These are phyloP conservation scores for Sugiyamaella lignohabitans DNA, from an alignment of 805 yeast species.

Conservation along the genomic window DNA sequence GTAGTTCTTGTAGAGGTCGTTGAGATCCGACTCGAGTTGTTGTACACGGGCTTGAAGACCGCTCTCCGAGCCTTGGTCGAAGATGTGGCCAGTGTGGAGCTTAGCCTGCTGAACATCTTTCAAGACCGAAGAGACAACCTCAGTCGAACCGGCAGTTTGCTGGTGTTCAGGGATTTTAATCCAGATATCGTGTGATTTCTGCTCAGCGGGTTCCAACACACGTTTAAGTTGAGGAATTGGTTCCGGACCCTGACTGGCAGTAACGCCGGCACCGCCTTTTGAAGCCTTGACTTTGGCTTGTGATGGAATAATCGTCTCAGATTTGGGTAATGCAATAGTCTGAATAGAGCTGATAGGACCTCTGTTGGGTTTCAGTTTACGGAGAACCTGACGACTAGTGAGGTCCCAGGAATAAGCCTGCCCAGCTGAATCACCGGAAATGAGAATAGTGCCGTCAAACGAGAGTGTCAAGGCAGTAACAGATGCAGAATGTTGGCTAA, in stretches of 20 bases:
- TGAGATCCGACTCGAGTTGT: slow-evolving; percentile 17
- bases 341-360: slow-evolving; percentile 22
- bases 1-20: slow-evolving; percentile 15
- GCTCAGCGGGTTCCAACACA: slow-evolving; percentile 15
- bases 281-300: slow-evolving; percentile 5
- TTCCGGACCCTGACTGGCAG: slow-evolving; percentile 2
- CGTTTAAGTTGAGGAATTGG: slow-evolving; percentile 27
- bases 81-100: slow-evolving; percentile 7
- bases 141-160: neutral
- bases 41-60: slow-evolving; percentile 14
- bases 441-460: slow-evolving; percentile 65
- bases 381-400: slow-evolving; percentile 31
- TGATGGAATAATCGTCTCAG: neutral
- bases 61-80: slow-evolving; percentile 10
- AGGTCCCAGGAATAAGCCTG: slow-evolving; percentile 59
- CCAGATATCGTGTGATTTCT: slow-evolving; percentile 18
- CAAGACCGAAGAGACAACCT: neutral
- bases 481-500: slow-evolving; percentile 26
- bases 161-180: slow-evolving; percentile 12
- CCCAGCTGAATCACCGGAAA: slow-evolving; percentile 74
- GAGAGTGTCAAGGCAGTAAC: slow-evolving; percentile 55
- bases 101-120: slow-evolving; percentile 7
- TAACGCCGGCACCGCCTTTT: slow-evolving; percentile 5
- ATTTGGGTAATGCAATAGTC: slow-evolving; percentile 9
- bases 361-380: slow-evolving; percentile 23